Base-by-base conservation (phyloP, 345 rosid species). In the Heritiera littoralis region DNA sequence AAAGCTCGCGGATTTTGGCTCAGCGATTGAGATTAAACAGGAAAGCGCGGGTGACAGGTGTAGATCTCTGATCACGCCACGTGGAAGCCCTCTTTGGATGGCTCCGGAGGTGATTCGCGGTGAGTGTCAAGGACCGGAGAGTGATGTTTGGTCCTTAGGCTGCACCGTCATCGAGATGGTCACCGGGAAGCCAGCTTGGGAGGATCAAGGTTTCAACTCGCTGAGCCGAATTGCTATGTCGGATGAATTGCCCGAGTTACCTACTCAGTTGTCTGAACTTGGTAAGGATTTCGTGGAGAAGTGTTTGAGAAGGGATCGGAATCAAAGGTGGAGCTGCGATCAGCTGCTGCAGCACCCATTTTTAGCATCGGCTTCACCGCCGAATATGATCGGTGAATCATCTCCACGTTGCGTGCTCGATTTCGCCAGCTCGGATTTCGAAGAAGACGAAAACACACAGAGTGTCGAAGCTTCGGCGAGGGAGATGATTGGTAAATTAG, bases 81-180 rank as follows among this genome's bases (percentile, higher is more conserved):
- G 96, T 48, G 98, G 98, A 79, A 93, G 96, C 56, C 98, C 98
- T 13, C 85, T 93, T 12, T 93, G 96, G 98, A 93, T 93, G 96
- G 98, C 98, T 30, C 98, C 98, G 78, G 98, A 93, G 87, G 98
- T 92, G 75, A 66, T 93, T 2, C 84, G 94, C 59, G 66, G 89
- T 6, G 93, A 92, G 83, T 85, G 35, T 23, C 96, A 88, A 83
- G 94, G 96, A 43, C 90, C 94, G 78, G 88, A 90, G 74, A 92
- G 98, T 64, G 98, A 93, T 74, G 90, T 93, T 1, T 93, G 98
- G 98, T 89, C 98, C 18, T 20, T 93, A 15, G 96, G 98, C 0
- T 92, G 98, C 83, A 89, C 96, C 8, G 56, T 90, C 40, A 80
- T 93, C 66, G 98, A 92, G 87, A 93, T 93, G 94, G 66, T 90